phyloP scores from a whole-genome alignment of 495 filamentous ascomycete genomes.

The Aspergillus incahuasiensis region DNA sequence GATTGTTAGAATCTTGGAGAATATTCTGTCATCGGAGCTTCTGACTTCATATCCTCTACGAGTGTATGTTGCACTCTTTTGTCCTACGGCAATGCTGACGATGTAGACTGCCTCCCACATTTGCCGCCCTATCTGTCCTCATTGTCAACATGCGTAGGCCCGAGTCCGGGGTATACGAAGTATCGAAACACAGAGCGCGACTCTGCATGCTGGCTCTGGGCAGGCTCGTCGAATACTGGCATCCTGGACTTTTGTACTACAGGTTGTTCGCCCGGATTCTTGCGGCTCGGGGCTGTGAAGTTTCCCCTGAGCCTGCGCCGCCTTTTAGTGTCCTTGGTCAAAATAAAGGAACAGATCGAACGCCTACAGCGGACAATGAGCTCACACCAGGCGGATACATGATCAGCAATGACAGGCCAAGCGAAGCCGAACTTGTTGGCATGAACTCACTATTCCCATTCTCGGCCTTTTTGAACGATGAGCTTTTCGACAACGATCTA shows the following conservation, averaged over 20 bases:
- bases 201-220: conserved; percentile 21
- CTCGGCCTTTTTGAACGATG: conserved; percentile 1
- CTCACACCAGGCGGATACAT: too few relatives aligned
- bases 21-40: conserved; percentile 3
- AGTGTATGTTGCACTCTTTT: background rate
- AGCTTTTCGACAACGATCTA: background rate
- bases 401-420: background rate
- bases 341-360: too few relatives aligned
- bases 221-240: conserved; percentile 5
- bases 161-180: conserved; percentile 7
- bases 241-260: conserved; percentile 1
- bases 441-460: background rate
- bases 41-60: background rate
- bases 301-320: background rate
- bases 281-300: background rate
- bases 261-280: conserved; percentile 7
- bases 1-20: conserved; percentile 5
- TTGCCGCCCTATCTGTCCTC: background rate
- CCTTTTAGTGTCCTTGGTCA: too few relatives aligned
- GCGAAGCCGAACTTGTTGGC: background rate
- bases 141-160: conserved; percentile 12
- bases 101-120: background rate
- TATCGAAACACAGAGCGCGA: conserved; percentile 20
- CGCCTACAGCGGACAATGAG: background rate
- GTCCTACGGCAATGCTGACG: background rate